phyloP scores from a whole-genome alignment of 1,284 basidiomycete species.

The Wolfiporia cocos region DNA sequence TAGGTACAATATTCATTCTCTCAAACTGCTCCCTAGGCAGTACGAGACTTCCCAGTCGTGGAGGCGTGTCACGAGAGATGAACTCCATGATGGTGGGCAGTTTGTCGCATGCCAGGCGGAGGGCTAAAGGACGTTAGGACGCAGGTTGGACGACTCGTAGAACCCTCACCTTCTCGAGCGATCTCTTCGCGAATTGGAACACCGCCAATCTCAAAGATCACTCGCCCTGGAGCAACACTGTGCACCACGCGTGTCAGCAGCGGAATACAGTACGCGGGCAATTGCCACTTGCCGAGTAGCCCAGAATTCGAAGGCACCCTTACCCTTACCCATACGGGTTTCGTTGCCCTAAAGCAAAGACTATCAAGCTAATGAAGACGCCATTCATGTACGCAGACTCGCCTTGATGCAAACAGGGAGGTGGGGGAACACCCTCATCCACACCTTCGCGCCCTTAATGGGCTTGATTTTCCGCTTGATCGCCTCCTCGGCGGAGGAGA shows the following conservation, averaged over 20 bases:
- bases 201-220: constrained; percentile 94
- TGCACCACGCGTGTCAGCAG: neutral
- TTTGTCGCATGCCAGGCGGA: constrained; percentile 87
- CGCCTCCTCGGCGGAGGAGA: constrained; percentile 82
- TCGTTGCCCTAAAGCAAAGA: constrained; percentile 75
- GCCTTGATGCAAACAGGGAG: constrained; percentile 97
- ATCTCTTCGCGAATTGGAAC: constrained; percentile 88
- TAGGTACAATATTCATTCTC: neutral
- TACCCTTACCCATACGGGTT: constrained; percentile 99
- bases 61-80: constrained; percentile 64
- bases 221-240: constrained; percentile 88
- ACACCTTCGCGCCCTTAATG: constrained; percentile 88
- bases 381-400: constrained; percentile 9
- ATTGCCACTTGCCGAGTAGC: constrained; percentile 69
- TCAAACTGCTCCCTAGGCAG: constrained; percentile 33
- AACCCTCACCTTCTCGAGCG: constrained; percentile 79
- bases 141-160: neutral
- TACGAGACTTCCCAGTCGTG: constrained; percentile 74
- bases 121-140: constrained; percentile 42
- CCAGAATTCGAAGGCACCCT: constrained; percentile 97
- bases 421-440: constrained; percentile 91
- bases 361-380: neutral
- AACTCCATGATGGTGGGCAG: constrained; percentile 90
- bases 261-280: constrained; percentile 2
- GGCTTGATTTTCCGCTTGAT: constrained; percentile 89